A percentile compares a stretch with the other conserved stretches of the same genome.
Conservation (phyloP, 371 early-diverging fungal genomes). For the Mucor mucedo region DNA sequence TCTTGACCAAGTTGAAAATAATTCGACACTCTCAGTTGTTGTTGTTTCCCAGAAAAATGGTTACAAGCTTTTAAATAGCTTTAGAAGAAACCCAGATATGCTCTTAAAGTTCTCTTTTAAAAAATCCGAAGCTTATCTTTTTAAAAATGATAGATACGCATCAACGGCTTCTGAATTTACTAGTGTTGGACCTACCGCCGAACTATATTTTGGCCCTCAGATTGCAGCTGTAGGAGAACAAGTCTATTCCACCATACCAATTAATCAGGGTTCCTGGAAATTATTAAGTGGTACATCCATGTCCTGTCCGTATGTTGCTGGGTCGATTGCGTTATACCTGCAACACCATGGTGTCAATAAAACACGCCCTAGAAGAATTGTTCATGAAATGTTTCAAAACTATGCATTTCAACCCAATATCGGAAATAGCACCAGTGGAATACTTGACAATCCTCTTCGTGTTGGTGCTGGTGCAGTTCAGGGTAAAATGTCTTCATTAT, state of each 20-base stretch:
- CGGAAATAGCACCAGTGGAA: not conserved
- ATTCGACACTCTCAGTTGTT: too few relatives aligned
- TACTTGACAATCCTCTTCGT: conserved; percentile 37
- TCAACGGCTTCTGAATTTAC: too few relatives aligned
- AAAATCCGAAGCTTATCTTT: too few relatives aligned
- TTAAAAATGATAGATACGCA: too few relatives aligned
- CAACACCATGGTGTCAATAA: conserved; percentile 38
- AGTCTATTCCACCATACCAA: conserved; percentile 67
- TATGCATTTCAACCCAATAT: conserved; percentile 34
- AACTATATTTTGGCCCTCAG: conserved; percentile 54
- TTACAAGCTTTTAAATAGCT: too few relatives aligned
- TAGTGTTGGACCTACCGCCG: conserved; percentile 23
- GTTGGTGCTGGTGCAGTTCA: conserved; percentile 82
- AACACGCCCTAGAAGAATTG: conserved; percentile 16
- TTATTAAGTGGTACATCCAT: conserved; percentile 58
- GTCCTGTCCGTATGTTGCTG: conserved; percentile 78
- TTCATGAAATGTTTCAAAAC: conserved; percentile 55
- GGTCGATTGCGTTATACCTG: conserved; percentile 65
- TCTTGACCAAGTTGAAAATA: too few relatives aligned
- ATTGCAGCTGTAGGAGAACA: conserved; percentile 69
- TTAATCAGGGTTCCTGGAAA: conserved; percentile 51
- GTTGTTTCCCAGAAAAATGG: too few relatives aligned
- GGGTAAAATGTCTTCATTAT: not conserved
- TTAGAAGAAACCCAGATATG: too few relatives aligned
- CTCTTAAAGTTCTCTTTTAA: too few relatives aligned